Percentiles rank a stretch among this genome's conserved stretches.
Conservation (phyloP, 2,329 filamentous ascomycete genomes). For the Cercospora nicotianae region DNA sequence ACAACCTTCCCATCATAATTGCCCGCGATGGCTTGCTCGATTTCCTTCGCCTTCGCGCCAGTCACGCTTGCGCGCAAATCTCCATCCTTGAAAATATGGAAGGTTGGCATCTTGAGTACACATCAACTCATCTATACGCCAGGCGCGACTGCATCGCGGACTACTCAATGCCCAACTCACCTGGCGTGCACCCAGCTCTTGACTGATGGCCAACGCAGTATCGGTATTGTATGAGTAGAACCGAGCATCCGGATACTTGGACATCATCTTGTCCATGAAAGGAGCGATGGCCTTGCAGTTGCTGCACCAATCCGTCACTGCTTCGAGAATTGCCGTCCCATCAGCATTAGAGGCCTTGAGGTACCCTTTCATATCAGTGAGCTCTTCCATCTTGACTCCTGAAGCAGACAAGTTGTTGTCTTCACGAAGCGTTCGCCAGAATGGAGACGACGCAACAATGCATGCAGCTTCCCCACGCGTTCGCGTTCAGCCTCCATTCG, state of each 20-base stretch:
- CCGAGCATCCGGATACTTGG: constrained; percentile 36
- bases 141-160: background rate
- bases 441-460: background rate
- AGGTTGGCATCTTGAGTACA: constrained; percentile 34
- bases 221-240: constrained; percentile 39
- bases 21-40: constrained; percentile 33
- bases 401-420: background rate
- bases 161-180: background rate
- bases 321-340: constrained; percentile 36
- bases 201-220: constrained; percentile 34
- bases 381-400: constrained; percentile 32
- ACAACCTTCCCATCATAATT: constrained; percentile 35
- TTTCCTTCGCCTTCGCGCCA: constrained; percentile 34
- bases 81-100: constrained; percentile 39
- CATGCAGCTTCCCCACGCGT: constrained; percentile 4
- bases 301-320: constrained; percentile 34
- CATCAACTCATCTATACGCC: background rate
- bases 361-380: constrained; percentile 34
- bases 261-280: constrained; percentile 35
- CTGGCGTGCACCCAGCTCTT: constrained; percentile 35
- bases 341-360: constrained; percentile 36
- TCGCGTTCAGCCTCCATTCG: background rate
- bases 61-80: constrained; percentile 35
- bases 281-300: constrained; percentile 39
- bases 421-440: background rate